Percentiles rank a stretch among this genome's conserved stretches.
Evolutionary conservation across 352 stramenopile genomes (phyloP).

Genomic region (Pythium monospermum): DNA sequence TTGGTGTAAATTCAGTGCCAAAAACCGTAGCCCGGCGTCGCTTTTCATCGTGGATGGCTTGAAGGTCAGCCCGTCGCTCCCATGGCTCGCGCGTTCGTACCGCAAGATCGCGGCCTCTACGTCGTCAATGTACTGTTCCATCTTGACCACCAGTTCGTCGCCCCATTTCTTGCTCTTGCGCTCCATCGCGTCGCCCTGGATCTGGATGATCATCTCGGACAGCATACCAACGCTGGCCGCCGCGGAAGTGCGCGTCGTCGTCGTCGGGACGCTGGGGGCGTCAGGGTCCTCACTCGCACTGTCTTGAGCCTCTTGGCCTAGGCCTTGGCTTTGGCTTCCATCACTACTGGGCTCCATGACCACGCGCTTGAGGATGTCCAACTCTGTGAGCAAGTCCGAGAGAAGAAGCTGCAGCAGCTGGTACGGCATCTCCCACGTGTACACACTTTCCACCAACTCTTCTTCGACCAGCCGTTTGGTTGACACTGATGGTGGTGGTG

Average conservation of each 20-base stretch:
- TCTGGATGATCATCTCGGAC: constrained; percentile 84
- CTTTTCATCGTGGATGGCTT: constrained; percentile 88
- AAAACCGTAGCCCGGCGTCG: constrained; percentile 64
- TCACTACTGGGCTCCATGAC: constrained; percentile 7
- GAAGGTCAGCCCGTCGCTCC: constrained; percentile 66
- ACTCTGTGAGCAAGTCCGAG: constrained; percentile 62
- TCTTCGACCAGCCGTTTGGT: constrained; percentile 77
- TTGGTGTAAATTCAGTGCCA: constrained; percentile 82
- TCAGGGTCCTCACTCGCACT: constrained; percentile 33
- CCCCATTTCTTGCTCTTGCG: constrained; percentile 81
- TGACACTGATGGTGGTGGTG: constrained; percentile 20
- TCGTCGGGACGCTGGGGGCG: too few species aligned
- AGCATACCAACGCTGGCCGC: constrained; percentile 68
- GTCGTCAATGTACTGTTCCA: constrained; percentile 81
- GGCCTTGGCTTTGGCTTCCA: constrained; percentile 31
- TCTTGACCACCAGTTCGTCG: constrained; percentile 58
- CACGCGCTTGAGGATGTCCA: constrained; percentile 53
- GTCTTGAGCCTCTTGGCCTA: too few species aligned
- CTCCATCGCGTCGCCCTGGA: constrained; percentile 76
- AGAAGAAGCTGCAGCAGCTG: constrained; percentile 79
- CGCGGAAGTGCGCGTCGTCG: neutral
- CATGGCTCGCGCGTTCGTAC: constrained; percentile 68
- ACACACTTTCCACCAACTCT: constrained; percentile 85
- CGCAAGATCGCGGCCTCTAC: constrained; percentile 72
- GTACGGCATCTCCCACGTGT: constrained; percentile 84